These are phyloP conservation scores for Meredithiella fracta DNA, from an alignment of 2,329 filamentous ascomycete genomes.

Conservation along the genomic window DNA sequence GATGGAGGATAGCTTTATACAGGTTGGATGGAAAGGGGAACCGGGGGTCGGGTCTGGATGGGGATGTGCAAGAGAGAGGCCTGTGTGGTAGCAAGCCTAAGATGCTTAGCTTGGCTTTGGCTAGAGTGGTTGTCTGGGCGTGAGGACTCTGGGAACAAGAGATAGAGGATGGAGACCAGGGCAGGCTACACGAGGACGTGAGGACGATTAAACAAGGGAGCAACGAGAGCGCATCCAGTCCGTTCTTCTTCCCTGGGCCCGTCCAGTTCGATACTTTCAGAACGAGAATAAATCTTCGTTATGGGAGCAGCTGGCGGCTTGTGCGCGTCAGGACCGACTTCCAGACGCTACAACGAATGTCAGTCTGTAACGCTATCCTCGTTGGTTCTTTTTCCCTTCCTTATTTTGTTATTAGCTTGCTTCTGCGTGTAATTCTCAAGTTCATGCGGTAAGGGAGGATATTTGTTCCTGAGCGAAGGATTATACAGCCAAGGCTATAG, in stretches of 20 bases:
- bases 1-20: conserved; percentile 33
- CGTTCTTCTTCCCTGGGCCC: not conserved
- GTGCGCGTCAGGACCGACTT: not conserved
- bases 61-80: not conserved
- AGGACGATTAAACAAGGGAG: too few relatives aligned
- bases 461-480: not conserved
- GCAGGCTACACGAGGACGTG: too few relatives aligned
- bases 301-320: not conserved
- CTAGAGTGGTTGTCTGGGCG: too few relatives aligned
- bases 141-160: too few relatives aligned
- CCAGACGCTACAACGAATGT: not conserved
- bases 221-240: too few relatives aligned
- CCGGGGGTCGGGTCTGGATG: not conserved
- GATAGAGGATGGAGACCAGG: too few relatives aligned
- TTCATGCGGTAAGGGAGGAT: not conserved
- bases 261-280: not conserved
- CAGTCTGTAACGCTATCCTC: not conserved
- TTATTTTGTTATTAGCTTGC: not conserved
- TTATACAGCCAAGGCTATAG: not conserved
- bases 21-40: not conserved
- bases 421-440: not conserved
- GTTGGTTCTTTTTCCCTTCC: not conserved
- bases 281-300: not conserved
- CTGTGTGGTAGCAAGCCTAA: not conserved
- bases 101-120: too few relatives aligned